Conservation (phyloP, 164 flowering plant genomes). For the Sedum album region DNA sequence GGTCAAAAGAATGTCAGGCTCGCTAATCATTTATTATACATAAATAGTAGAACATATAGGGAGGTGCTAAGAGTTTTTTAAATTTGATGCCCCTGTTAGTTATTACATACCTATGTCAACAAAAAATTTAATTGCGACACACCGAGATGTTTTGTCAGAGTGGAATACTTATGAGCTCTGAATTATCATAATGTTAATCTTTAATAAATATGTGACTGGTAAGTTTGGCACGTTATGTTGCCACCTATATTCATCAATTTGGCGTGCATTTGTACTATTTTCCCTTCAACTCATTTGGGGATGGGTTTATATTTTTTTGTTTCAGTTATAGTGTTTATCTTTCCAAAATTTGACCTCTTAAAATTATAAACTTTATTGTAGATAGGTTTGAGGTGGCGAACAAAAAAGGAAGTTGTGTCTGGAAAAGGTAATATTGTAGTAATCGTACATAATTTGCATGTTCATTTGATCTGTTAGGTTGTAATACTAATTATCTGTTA, state of each 20-base stretch:
- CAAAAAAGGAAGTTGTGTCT: constrained; percentile 86
- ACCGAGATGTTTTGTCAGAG: not conserved
- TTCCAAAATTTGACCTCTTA: not conserved
- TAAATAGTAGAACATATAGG: not conserved
- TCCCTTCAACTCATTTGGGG: not conserved
- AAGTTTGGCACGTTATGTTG: not conserved
- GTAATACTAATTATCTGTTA: not conserved
- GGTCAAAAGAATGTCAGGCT: not conserved
- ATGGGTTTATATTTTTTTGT: not conserved
- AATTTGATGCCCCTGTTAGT: not conserved
- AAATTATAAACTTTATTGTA: constrained; percentile 17
- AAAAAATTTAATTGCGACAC: not conserved
- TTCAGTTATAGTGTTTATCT: not conserved
- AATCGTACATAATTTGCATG: not conserved
- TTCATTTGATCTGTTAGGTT: not conserved
- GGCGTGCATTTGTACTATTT: not conserved
- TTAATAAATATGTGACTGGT: not conserved
- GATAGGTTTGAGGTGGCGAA: constrained; percentile 97
- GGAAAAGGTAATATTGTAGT: constrained; percentile 63
- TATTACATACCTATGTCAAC: not conserved
- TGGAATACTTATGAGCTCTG: not conserved
- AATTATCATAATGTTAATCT: not conserved
- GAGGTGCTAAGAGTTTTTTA: not conserved
- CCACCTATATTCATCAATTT: not conserved
- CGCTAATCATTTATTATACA: not conserved